Conservation (phyloP, 108 stramenopile genomes). For the Poteriospumella lacustris region DNA sequence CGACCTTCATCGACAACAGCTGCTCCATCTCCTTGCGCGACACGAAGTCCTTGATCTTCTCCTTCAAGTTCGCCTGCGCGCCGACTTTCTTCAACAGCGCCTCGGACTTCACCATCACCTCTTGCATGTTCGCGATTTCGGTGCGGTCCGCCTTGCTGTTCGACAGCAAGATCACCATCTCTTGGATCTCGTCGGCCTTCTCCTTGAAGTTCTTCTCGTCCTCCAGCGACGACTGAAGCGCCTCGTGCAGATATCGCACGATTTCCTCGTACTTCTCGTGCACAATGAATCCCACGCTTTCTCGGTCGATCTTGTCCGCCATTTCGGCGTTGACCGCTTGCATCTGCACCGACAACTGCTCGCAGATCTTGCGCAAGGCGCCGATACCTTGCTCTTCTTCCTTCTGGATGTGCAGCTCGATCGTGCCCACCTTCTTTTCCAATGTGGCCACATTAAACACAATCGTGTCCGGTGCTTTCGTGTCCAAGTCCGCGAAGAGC, state of each 20-base stretch:
- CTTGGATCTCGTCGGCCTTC: slow-evolving; percentile 20
- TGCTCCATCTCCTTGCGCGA: slow-evolving; percentile 4
- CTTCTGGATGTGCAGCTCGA: slow-evolving; percentile 20
- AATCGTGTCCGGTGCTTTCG: slow-evolving; percentile 16
- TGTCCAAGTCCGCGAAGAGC: not conserved
- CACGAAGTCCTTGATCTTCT: not conserved
- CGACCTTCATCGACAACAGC: slow-evolving; percentile 7
- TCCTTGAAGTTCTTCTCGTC: slow-evolving; percentile 28
- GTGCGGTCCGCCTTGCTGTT: slow-evolving; percentile 18
- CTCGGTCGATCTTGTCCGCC: slow-evolving; percentile 16
- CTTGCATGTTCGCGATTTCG: slow-evolving; percentile 22
- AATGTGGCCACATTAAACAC: slow-evolving; percentile 1
- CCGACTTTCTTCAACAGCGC: slow-evolving; percentile 8
- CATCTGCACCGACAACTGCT: not conserved
- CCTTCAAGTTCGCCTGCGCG: not conserved
- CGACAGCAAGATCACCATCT: not conserved
- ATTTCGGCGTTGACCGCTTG: not conserved
- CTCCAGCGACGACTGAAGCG: slow-evolving; percentile 1
- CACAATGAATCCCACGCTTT: slow-evolving; percentile 13
- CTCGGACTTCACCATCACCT: slow-evolving; percentile 14
- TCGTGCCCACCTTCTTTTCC: slow-evolving; percentile 18
- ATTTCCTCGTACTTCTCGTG: slow-evolving; percentile 30
- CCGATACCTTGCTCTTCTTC: slow-evolving; percentile 33
- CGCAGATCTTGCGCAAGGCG: slow-evolving; percentile 11
- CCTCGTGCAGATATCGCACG: slow-evolving; percentile 25